Percentiles rank a stretch among this genome's conserved stretches.
Evolutionary conservation across 2,329 filamentous ascomycete genomes (phyloP).

Genomic region (Aspergillus spinulosporus): DNA sequence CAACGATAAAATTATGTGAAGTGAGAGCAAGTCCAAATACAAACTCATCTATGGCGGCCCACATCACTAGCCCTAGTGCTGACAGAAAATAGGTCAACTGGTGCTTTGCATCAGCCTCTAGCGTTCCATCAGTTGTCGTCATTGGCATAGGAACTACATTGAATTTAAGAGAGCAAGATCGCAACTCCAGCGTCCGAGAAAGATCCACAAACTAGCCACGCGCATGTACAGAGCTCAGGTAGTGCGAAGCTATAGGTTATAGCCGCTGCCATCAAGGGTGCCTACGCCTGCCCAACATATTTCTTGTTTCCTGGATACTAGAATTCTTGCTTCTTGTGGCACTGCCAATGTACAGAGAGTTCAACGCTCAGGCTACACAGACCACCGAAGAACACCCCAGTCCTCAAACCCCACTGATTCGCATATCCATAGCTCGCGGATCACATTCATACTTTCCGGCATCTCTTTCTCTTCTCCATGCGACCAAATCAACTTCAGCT

Average conservation of each 20-base stretch:
- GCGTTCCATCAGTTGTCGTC: too few species aligned
- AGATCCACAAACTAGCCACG: too few species aligned
- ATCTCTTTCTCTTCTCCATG: neutral
- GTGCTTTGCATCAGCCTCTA: neutral
- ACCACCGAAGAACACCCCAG: neutral
- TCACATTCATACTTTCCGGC: neutral
- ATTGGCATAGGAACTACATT: too few species aligned
- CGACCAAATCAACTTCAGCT: constrained; percentile 1
- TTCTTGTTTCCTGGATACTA: neutral
- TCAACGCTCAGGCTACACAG: neutral
- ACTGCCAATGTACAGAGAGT: neutral
- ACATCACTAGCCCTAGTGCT: neutral
- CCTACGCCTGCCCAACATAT: neutral
- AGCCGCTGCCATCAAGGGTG: constrained; percentile 4
- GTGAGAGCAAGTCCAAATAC: neutral
- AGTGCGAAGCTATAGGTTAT: neutral
- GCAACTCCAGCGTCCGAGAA: neutral
- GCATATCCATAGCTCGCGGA: constrained; percentile 1
- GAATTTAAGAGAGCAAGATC: neutral
- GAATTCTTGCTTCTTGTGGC: neutral
- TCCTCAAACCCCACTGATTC: constrained; percentile 1
- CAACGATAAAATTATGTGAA: neutral
- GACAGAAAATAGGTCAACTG: constrained; percentile 6
- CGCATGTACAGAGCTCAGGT: neutral
- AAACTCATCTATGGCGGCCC: neutral